These are phyloP conservation scores for Herpetospermum pedunculosum DNA, from an alignment of 306 rosid genomes.

Conservation along the genomic window DNA sequence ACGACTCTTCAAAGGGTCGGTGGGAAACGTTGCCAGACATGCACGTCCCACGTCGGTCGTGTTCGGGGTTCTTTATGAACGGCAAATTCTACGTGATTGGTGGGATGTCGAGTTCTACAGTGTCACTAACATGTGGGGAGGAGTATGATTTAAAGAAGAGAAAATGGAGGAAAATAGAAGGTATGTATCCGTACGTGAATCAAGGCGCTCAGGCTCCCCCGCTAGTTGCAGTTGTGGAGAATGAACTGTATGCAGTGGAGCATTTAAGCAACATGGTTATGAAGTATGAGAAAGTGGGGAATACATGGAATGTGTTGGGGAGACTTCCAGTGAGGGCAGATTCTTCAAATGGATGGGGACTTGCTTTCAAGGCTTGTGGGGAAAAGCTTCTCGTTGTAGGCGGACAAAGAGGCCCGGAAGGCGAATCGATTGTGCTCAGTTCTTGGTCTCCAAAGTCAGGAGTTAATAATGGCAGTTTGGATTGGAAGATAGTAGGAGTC, in stretches of 20 bases:
- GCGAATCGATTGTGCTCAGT: conserved; percentile 65
- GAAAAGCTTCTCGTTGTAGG: conserved; percentile 74
- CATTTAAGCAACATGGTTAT: conserved; percentile 78
- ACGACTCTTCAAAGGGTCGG: conserved; percentile 48
- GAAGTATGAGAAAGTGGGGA: conserved; percentile 66
- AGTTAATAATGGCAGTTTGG: conserved; percentile 53
- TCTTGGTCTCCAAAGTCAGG: conserved; percentile 77
- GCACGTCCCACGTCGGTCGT: conserved; percentile 74
- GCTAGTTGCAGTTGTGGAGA: conserved; percentile 84
- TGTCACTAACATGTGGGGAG: conserved; percentile 81
- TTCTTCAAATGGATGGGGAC: conserved; percentile 45
- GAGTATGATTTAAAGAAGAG: conserved; percentile 62
- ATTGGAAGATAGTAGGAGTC: conserved; percentile 72
- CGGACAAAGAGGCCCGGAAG: conserved; percentile 90
- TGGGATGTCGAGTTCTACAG: conserved; percentile 72
- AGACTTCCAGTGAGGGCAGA: conserved; percentile 86
- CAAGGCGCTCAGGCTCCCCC: conserved; percentile 89
- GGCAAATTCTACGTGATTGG: conserved; percentile 82
- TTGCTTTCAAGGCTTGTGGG: conserved; percentile 97
- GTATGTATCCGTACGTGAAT: conserved; percentile 76
- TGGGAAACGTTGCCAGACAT: conserved; percentile 75
- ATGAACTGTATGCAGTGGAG: conserved; percentile 72
- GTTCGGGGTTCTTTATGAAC: conserved; percentile 88
- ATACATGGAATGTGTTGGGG: conserved; percentile 68
- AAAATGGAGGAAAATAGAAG: conserved; percentile 68